These are phyloP conservation scores for Talaromyces sp. DNA, from an alignment of 2,329 filamentous ascomycete genomes.

Conservation along the genomic window DNA sequence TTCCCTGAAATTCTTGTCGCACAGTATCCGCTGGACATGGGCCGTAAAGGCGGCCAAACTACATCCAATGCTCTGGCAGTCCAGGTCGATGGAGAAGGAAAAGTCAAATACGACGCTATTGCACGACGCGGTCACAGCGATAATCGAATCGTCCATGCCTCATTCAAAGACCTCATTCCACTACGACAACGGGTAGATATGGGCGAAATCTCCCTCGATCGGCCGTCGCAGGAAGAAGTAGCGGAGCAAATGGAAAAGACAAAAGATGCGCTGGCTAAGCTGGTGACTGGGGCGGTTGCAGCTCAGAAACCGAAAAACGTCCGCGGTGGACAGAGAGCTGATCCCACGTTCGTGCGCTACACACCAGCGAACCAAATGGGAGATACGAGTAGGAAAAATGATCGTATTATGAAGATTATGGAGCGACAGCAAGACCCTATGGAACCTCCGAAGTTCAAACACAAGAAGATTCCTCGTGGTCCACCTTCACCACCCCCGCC, in stretches of 20 bases:
- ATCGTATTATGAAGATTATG: slow-evolving; percentile 98
- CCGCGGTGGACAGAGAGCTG: slow-evolving; percentile 71
- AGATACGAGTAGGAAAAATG: slow-evolving; percentile 75
- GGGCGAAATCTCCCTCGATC: slow-evolving; percentile 81
- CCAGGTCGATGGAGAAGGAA: slow-evolving; percentile 85
- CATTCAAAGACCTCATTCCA: slow-evolving; percentile 95
- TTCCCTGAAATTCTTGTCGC: slow-evolving; percentile 92
- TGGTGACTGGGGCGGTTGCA: slow-evolving; percentile 81
- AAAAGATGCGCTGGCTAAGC: slow-evolving; percentile 73
- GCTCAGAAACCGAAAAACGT: slow-evolving; percentile 96
- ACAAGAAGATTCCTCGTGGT: slow-evolving; percentile 94
- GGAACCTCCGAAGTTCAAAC: slow-evolving; percentile 97
- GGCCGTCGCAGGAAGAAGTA: slow-evolving; percentile 81
- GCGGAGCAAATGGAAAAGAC: slow-evolving; percentile 81
- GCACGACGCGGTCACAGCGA: slow-evolving; percentile 83
- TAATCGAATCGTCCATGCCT: slow-evolving; percentile 81
- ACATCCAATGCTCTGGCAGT: slow-evolving; percentile 86
- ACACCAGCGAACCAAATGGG: slow-evolving; percentile 98
- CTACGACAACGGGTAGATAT: slow-evolving; percentile 88
- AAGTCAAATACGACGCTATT: slow-evolving; percentile 95
- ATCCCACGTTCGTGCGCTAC: slow-evolving; percentile 91
- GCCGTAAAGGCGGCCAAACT: slow-evolving; percentile 65
- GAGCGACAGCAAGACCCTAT: slow-evolving; percentile 90
- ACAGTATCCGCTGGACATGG: slow-evolving; percentile 95
- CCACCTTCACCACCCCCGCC: slow-evolving; percentile 90